A percentile compares a stretch with the other conserved stretches of the same genome.
phyloP scores from a whole-genome alignment of 2,329 filamentous ascomycete species.

The Leptographium flavum region DNA sequence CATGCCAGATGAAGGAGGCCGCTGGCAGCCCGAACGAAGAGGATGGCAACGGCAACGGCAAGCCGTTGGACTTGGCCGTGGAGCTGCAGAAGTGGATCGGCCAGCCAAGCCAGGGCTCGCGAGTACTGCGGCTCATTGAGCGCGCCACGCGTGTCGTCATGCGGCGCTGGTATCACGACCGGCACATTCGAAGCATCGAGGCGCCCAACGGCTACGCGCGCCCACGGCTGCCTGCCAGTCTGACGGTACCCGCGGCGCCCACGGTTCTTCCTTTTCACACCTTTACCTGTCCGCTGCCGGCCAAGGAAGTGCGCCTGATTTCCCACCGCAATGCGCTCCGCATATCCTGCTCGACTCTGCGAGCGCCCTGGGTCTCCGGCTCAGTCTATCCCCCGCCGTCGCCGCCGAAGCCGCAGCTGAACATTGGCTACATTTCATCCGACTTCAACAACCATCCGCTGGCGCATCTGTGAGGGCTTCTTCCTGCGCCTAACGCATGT shows the following conservation, averaged over 20 bases:
- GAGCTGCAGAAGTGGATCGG: constrained; percentile 50
- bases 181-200: constrained; percentile 47
- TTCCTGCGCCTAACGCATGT: not conserved
- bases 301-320: constrained; percentile 82
- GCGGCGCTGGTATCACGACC: constrained; percentile 81
- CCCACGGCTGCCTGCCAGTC: constrained; percentile 54
- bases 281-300: constrained; percentile 86
- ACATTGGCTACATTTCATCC: constrained; percentile 90
- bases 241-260: constrained; percentile 74
- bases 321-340: constrained; percentile 88
- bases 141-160: constrained; percentile 63
- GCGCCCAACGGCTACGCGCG: constrained; percentile 50
- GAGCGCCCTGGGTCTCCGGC: constrained; percentile 70
- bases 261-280: constrained; percentile 96
- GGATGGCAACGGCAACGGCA: not conserved
- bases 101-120: constrained; percentile 75
- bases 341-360: constrained; percentile 81
- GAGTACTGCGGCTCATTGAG: constrained; percentile 70
- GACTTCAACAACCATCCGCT: constrained; percentile 98
- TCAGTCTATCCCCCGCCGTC: constrained; percentile 74
- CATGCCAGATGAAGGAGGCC: constrained; percentile 28
- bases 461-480: constrained; percentile 56
- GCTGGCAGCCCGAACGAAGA: constrained; percentile 17
- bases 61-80: constrained; percentile 21
- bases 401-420: constrained; percentile 71